Evolutionary conservation across 140 eudicot genomes (phyloP), one percentile per base, ranked within the genome.

Genomic region (Anethum foeniculum): DNA sequence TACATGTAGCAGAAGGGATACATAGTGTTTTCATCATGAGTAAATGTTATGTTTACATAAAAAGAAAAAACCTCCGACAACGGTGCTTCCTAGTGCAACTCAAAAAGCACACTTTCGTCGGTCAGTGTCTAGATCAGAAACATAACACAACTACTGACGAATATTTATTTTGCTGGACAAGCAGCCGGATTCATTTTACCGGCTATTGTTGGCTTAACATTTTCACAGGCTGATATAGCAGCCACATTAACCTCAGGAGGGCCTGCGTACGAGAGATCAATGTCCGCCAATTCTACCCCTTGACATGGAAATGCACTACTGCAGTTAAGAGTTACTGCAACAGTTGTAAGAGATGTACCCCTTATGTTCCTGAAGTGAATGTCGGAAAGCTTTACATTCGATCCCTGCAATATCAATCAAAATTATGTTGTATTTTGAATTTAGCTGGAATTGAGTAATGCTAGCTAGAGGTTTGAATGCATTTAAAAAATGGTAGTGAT

Each of bases 361-460:
- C 81, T 72, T 10, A 87, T 87, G 83, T 87, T 83, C 84, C 46
- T 87, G 86, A 89, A 87, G 85, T 85, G 93, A 27, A 87, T 79
- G 12, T 89, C 88, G 12, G 81, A 87, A 5, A 89, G 32, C 83
- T 84, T 80, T 81, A 87, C 93, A 5, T 64, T 83, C 4, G 93
- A 87, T 80, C 76, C 81, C 89, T 86, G 82, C 43, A 67, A 30
- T 27, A 67, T 67, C 41, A 67, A 27, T 28, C 38, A 34, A 34
- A 34, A 34, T 34, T 34, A 34, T 34, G 38, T 34, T 34, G 38
- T 34, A 34, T 34, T 19, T 6, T 54, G 25, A 10, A 19, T 54
- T 19, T 54, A 54, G 62, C 25, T 54, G 5, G 62, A 54, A 5
- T 1, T 54, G 1, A 6, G 62, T 19, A 54, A 54, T 54, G 62